Evolutionary conservation across 495 filamentous ascomycete species (phyloP).

Genomic region (Aspergillus ostianus): DNA sequence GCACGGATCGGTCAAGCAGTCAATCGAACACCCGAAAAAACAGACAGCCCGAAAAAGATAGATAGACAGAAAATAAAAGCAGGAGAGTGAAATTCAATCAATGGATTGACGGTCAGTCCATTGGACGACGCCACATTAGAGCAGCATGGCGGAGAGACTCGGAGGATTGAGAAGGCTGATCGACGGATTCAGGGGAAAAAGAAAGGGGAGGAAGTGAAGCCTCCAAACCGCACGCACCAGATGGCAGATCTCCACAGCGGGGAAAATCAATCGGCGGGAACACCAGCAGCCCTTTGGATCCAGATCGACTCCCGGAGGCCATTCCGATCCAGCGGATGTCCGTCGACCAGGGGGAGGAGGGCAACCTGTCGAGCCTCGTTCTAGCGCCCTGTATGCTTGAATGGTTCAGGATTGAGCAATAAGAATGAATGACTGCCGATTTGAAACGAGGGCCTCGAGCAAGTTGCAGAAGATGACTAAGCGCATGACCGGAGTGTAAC

Average conservation of each 20-base stretch:
- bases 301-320: neutral
- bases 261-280: conserved; percentile 12
- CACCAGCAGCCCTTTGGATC: neutral
- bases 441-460: no score
- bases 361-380: neutral
- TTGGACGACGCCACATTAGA: conserved; percentile 1
- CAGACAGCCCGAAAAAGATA: neutral
- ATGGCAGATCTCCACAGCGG: conserved; percentile 32
- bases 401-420: neutral
- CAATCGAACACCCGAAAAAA: neutral
- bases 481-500: no score
- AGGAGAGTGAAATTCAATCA: neutral
- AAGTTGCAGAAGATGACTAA: neutral
- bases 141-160: neutral
- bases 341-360: neutral
- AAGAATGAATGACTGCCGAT: neutral
- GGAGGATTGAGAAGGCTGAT: conserved; percentile 5
- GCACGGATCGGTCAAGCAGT: neutral
- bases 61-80: no score
- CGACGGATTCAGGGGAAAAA: conserved; percentile 14
- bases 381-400: neutral
- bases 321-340: neutral
- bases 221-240: conserved; percentile 10
- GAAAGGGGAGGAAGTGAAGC: conserved; percentile 12
- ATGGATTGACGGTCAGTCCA: conserved; percentile 2